Evolutionary conservation across 495 filamentous ascomycete species (phyloP), one percentile per base, ranked within the genome.

Genomic region (Schizothecium vesticola): DNA sequence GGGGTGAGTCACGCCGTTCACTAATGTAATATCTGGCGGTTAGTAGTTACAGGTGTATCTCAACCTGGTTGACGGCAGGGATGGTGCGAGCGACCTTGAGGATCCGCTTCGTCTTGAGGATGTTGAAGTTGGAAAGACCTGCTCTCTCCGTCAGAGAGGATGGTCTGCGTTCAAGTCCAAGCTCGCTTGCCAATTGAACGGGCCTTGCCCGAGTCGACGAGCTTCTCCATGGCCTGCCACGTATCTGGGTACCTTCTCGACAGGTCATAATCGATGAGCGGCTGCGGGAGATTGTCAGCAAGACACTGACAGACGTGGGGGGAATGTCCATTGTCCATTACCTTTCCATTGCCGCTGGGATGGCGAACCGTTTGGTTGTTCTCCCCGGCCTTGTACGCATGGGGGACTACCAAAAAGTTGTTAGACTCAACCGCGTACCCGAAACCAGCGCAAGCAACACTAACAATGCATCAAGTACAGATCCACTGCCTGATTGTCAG

Each of bases 41-140:
- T 23, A 23, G 12, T 21, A 64, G 70, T 36, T 74, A 81, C 51
- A 80, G 80, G 36, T 80, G 74, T 5, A 81, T 63, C 63, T 83
- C 80, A 25, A 81, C 72, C 61, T 83, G 80, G 67, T 82, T 83
- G 13, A 77, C 65, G 3, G 71, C 70, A 3, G 80, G 77, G n/a
- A 72, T 69, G 51, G 81, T 73, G 12, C 60, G 72, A 21, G 75
- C 72, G 3, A 72, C 67, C 13, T 71, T 69, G 24, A 81, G 66
- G 22, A 82, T 71, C 16, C 69, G 59, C 28, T 71, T 69, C 3
- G 78, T 75, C 24, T 81, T 77, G 3, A 76, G 66, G 4, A 77
- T 67, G 61, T 72, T 78, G 69, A 81, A 82, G 72, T 81, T 82
- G 13, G 77, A 78, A 16, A 83, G 69, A 11, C 76, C 73, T 64